Evolutionary conservation across 352 stramenopile genomes (phyloP).

Genomic region (Aphanomyces cochlioides): DNA sequence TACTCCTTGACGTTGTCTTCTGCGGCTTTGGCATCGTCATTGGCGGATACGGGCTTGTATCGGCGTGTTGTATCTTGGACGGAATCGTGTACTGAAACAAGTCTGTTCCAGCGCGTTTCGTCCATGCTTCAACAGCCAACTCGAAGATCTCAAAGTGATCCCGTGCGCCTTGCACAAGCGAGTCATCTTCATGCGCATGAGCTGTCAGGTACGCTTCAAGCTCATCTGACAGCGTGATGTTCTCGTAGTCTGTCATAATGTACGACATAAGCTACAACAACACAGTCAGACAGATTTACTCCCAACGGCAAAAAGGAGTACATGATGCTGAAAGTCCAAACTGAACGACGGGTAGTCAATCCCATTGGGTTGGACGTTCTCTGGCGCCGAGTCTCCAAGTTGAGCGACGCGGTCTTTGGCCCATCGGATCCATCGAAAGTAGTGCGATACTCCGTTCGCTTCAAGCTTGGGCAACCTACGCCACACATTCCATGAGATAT

Average conservation of each 20-base stretch:
- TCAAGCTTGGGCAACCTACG: conserved; percentile 42
- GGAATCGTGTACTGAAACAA: too few species aligned
- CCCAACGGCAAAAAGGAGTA: background rate
- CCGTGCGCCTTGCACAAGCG: conserved; percentile 47
- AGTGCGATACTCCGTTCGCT: conserved; percentile 52
- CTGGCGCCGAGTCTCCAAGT: background rate
- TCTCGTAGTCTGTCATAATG: too few species aligned
- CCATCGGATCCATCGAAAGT: conserved; percentile 68
- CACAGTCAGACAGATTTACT: too few species aligned
- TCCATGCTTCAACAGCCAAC: too few species aligned
- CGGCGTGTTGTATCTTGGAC: too few species aligned
- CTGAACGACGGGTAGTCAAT: background rate
- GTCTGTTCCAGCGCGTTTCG: too few species aligned
- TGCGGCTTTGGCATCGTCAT: too few species aligned
- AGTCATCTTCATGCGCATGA: conserved; percentile 48
- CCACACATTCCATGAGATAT: background rate
- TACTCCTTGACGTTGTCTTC: too few species aligned
- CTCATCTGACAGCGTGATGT: conserved; percentile 37
- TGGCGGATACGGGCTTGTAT: too few species aligned
- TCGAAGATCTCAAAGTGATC: conserved; percentile 31
- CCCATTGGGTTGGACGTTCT: background rate
- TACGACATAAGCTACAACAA: too few species aligned
- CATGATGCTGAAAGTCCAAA: background rate
- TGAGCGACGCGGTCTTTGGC: conserved; percentile 52
- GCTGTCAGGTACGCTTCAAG: conserved; percentile 45